These are phyloP conservation scores for Quercus alba DNA, from an alignment of 306 rosid genomes.

Conservation along the genomic window DNA sequence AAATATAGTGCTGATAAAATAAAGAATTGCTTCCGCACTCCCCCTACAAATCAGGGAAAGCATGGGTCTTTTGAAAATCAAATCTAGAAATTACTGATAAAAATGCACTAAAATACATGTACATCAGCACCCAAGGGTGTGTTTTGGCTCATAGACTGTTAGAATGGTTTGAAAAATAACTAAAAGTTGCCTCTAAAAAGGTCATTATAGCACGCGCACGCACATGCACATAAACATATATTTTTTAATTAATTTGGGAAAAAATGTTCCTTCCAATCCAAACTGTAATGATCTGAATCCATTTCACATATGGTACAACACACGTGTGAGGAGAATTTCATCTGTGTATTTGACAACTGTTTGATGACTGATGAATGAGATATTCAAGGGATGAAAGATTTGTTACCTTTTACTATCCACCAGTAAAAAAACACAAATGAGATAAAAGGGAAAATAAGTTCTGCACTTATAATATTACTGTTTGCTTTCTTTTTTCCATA, in stretches of 20 bases:
- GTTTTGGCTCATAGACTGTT: not conserved
- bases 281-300: not conserved
- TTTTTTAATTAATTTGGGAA: not conserved
- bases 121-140: not conserved
- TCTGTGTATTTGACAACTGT: not conserved
- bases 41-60: not conserved
- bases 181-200: not conserved
- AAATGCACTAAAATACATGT: not conserved
- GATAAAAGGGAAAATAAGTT: not conserved
- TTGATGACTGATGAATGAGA: not conserved
- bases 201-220: not conserved
- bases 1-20: not conserved
- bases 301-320: not conserved
- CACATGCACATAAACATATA: not conserved
- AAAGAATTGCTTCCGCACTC: not conserved
- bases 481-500: not conserved
- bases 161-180: not conserved
- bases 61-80: not conserved
- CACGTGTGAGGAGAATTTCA: not conserved
- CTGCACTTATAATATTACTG: not conserved
- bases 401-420: not conserved
- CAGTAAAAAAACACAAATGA: not conserved
- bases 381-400: not conserved
- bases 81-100: not conserved
- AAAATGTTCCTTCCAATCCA: not conserved